phyloP scores from a whole-genome alignment of 2,329 filamentous ascomycete species.

The Trichoderma hamatum region DNA sequence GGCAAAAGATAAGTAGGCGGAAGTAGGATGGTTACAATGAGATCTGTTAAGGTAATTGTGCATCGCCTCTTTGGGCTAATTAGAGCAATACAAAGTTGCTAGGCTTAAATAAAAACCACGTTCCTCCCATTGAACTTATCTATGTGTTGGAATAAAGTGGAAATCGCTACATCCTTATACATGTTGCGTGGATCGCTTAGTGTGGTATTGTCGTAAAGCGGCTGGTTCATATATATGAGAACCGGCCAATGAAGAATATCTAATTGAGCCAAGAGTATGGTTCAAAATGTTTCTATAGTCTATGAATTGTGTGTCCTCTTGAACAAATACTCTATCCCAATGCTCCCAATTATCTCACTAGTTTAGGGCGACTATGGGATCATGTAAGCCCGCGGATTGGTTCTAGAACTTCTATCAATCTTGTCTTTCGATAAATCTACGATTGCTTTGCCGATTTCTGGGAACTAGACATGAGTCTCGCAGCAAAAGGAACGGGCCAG shows the following conservation, averaged over 20 bases:
- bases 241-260: background rate
- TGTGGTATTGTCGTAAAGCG: background rate
- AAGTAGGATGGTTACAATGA: background rate
- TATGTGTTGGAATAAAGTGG: background rate
- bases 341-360: background rate
- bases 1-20: background rate
- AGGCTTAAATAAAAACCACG: background rate
- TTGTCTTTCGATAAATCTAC: background rate
- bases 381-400: background rate
- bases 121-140: background rate
- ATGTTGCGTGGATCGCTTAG: background rate
- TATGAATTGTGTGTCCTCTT: background rate
- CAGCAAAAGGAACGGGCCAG: conserved; percentile 40
- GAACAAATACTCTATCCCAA: background rate
- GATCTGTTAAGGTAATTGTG: background rate
- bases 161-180: background rate
- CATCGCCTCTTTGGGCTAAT: background rate
- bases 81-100: background rate
- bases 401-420: background rate
- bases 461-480: conserved; percentile 13
- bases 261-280: background rate
- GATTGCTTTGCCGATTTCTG: background rate
- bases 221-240: background rate
- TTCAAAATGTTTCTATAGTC: background rate
- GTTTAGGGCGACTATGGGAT: background rate